phyloP scores from a whole-genome alignment of 169 alveolate genomes.

The Cryptosporidium felis region DNA sequence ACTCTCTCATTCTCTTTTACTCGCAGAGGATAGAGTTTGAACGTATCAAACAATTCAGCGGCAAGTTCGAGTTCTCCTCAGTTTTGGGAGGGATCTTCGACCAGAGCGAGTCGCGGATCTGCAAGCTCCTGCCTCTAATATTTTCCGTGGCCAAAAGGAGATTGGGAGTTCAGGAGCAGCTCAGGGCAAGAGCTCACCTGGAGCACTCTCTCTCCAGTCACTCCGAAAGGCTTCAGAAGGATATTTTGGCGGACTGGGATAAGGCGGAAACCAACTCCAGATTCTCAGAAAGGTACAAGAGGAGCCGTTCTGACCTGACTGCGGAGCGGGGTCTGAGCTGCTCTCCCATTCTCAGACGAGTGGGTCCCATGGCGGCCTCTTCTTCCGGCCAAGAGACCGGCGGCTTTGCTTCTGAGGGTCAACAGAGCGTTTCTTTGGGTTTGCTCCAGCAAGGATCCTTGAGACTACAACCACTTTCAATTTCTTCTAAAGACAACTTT shows the following conservation, averaged over 20 bases:
- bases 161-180: background rate
- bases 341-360: too few species aligned
- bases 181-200: background rate
- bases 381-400: too few species aligned
- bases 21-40: constrained; percentile 59
- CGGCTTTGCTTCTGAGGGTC: too few species aligned
- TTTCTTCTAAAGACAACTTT: too few species aligned
- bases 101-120: background rate
- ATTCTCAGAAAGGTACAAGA: background rate
- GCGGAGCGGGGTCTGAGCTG: background rate
- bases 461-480: too few species aligned
- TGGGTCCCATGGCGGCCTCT: too few species aligned
- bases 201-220: background rate
- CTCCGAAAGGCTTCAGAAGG: background rate
- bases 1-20: constrained; percentile 18
- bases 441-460: too few species aligned
- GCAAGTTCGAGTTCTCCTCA: background rate
- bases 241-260: constrained; percentile 22
- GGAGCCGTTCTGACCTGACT: background rate
- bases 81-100: background rate
- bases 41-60: background rate
- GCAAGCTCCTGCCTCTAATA: background rate
- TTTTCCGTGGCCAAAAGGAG: constrained; percentile 8
- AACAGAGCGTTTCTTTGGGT: too few species aligned
- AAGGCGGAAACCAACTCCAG: background rate